Base-by-base conservation (phyloP, 108 stramenopile species). In the Skeletonema menzelii region DNA sequence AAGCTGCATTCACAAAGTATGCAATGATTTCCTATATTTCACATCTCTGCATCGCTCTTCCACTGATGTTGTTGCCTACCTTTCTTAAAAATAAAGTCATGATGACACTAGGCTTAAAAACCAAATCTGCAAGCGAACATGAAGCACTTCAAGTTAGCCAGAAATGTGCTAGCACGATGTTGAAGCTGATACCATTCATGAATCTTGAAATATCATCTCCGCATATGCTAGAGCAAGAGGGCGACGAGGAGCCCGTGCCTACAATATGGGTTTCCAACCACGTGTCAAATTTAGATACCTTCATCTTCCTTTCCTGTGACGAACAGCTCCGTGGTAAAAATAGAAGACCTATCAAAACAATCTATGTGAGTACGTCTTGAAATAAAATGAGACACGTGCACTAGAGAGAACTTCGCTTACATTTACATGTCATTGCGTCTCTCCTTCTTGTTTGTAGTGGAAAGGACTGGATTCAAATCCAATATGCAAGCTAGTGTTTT, bases 261-360 rank as follows among this genome's bases (percentile, higher is more conserved):
- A 74, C 82, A 10, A 80, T 94, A 27, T 94, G 90, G 90, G 93
- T 91, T 6, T 88, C 85, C 61, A 94, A 94, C 60, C 93, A 94
- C 66, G 77, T 77, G 10, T 78, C 77, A 57, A 78, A 86, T 70
- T 75, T 94, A 57, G 93, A 94, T 84, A 76, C 91, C 37, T 92
- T 92, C 66, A 64, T 95, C 22, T 67, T 95, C 15, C 65, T 95
- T 27, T 91, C 91, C 0, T 42, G 75, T 12, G 88, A 91, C 72
- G 59, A 76, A 56, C 53, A 79, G 53, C 53, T 95, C 35, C 69
- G 91, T 34, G 92, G 92, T 32, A 69, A 74, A 49, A 73, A 83
- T 40, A 77, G 82, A 69, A 85, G 94, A 35, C 94, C 89, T 4
- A 88, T 95, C 63, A 92, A 92, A 59, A 82, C 86, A 58, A 77